phyloP scores from a whole-genome alignment of 768 basidiomycete genomes.

The Suillus discolor region DNA sequence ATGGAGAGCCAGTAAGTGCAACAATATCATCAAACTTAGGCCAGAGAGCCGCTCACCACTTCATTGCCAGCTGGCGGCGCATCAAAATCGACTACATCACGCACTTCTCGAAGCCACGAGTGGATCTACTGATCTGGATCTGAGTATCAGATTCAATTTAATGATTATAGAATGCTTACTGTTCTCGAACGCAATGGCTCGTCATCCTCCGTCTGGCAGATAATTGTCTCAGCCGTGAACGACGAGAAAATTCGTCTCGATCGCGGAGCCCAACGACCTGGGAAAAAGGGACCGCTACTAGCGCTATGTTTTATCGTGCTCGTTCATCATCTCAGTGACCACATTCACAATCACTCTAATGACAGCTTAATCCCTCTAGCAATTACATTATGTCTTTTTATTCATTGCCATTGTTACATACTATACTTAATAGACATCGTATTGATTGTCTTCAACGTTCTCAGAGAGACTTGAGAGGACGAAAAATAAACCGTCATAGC shows the following conservation, averaged over 20 bases:
- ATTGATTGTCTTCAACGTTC: no score
- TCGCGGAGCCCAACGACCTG: background rate
- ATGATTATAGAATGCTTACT: background rate
- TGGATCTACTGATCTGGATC: conserved; percentile 36
- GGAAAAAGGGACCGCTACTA: background rate
- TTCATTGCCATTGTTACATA: background rate
- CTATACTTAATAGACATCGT: background rate
- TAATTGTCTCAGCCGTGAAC: background rate
- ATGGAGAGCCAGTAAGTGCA: conserved; percentile 9
- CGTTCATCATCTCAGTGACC: background rate
- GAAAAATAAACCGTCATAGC: no score
- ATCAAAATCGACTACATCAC: conserved; percentile 27
- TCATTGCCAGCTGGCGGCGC: conserved; percentile 29
- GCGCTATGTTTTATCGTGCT: background rate
- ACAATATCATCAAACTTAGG: background rate
- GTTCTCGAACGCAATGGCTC: background rate
- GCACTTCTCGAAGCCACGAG: background rate
- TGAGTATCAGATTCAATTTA: conserved; percentile 29
- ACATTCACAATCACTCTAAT: no score
- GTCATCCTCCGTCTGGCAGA: background rate
- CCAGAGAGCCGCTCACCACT: no score
- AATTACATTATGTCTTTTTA: background rate
- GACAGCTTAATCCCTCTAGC: background rate
- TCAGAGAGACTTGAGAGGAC: background rate
- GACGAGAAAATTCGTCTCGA: background rate